Percentiles rank a stretch among this genome's conserved stretches.
These are phyloP conservation scores for Clarkia xantiana DNA, from an alignment of 345 rosid genomes.

Conservation along the genomic window DNA sequence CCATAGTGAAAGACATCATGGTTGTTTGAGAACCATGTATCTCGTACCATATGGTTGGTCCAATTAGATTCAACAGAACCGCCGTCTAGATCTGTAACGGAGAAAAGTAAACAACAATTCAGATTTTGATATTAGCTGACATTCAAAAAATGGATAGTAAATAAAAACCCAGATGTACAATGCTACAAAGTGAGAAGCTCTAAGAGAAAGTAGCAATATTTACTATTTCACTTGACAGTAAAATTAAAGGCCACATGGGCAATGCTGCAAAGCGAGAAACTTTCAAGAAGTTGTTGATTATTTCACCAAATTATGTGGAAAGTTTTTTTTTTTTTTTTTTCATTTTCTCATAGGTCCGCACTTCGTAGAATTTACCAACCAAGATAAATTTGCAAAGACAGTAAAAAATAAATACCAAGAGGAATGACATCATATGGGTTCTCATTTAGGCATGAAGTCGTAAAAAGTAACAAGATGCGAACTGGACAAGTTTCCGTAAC, in stretches of 20 bases:
- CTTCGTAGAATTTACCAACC: background rate
- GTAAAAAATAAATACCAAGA: conserved; percentile 35
- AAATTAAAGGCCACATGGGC: background rate
- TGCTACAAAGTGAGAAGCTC: no score
- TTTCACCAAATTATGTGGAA: no score
- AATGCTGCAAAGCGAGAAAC: background rate
- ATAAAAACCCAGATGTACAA: no score
- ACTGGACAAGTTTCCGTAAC: conserved; percentile 74
- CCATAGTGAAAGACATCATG: conserved; percentile 61
- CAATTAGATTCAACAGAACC: conserved; percentile 25
- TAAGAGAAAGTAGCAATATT: no score
- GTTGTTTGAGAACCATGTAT: conserved; percentile 74
- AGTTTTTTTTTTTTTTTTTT: no score
- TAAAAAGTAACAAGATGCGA: conserved; percentile 81
- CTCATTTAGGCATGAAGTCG: conserved; percentile 69
- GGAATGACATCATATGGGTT: conserved; percentile 74
- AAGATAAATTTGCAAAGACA: background rate
- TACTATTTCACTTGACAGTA: no score
- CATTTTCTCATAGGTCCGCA: no score
- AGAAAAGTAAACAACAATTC: background rate
- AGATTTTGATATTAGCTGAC: background rate
- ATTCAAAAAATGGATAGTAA: no score
- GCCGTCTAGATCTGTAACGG: conserved; percentile 60
- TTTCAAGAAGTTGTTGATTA: no score
- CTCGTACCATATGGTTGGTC: conserved; percentile 81